Conservation (phyloP, 2,329 filamentous ascomycete species). For the Laburnicola sp. region DNA sequence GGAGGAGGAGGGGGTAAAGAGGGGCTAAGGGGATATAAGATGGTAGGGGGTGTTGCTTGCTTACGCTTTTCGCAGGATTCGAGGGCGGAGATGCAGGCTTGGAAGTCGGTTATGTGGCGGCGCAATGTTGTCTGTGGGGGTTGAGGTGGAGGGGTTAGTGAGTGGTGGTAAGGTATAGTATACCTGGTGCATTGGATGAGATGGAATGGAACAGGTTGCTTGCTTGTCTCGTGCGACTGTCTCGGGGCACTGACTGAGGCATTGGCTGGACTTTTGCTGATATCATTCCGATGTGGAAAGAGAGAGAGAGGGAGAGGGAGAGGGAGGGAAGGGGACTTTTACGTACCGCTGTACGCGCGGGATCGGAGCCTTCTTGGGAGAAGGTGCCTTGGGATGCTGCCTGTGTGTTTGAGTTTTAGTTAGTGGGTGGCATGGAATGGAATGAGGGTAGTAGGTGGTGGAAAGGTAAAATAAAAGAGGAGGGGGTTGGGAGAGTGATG, state of each 20-base stretch:
- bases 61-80: conserved; percentile 81
- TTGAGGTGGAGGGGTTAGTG: too few species aligned
- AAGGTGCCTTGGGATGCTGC: conserved; percentile 62
- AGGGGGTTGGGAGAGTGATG: background rate
- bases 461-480: too few species aligned
- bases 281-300: conserved; percentile 37
- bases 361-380: conserved; percentile 51
- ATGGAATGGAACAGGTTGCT: too few species aligned
- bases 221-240: too few species aligned
- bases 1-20: background rate
- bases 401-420: conserved; percentile 41
- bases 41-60: background rate
- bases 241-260: too few species aligned
- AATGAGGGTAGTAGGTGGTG: too few species aligned
- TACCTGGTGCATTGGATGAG: too few species aligned
- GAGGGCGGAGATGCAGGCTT: conserved; percentile 72
- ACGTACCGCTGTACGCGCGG: conserved; percentile 51
- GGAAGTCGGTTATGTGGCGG: conserved; percentile 75
- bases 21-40: background rate
- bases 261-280: too few species aligned
- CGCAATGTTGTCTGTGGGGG: conserved; percentile 60
- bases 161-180: too few species aligned
- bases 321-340: conserved; percentile 53
- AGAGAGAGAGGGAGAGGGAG: background rate
- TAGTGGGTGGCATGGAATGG: background rate